These are phyloP conservation scores for Xylaria sp. DNA, from an alignment of 2,329 filamentous ascomycete genomes.

Conservation along the genomic window DNA sequence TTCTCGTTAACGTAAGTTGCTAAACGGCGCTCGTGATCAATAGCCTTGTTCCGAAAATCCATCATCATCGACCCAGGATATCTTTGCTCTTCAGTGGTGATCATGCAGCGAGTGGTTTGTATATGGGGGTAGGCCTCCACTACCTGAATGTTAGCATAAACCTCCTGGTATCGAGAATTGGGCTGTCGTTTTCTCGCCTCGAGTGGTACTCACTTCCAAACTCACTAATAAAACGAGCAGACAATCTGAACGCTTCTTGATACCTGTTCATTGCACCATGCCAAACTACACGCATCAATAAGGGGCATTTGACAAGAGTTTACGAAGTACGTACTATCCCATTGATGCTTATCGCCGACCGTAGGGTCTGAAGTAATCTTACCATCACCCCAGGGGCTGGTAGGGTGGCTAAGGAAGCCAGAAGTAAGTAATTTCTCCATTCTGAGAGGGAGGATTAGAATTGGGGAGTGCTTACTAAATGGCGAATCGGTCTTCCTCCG, in stretches of 20 bases:
- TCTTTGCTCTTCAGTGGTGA: slow-evolving; percentile 59
- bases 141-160: slow-evolving; percentile 9
- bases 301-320: not conserved
- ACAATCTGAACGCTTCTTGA: slow-evolving; percentile 72
- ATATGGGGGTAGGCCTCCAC: slow-evolving; percentile 79
- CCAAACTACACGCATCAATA: slow-evolving; percentile 59
- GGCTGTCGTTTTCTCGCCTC: not conserved
- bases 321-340: slow-evolving; percentile 60
- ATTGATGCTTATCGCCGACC: slow-evolving; percentile 80
- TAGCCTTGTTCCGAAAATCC: slow-evolving; percentile 84
- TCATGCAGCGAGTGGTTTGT: slow-evolving; percentile 70
- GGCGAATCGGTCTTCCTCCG: slow-evolving; percentile 64
- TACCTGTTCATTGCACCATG: slow-evolving; percentile 79
- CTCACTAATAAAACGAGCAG: slow-evolving; percentile 79
- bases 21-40: slow-evolving; percentile 74
- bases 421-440: not conserved
- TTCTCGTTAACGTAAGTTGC: slow-evolving; percentile 80
- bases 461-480: slow-evolving; percentile 52
- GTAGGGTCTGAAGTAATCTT: slow-evolving; percentile 69
- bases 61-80: slow-evolving; percentile 72
- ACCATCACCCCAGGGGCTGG: slow-evolving; percentile 74
- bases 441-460: not conserved
- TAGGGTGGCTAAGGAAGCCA: slow-evolving; percentile 58
- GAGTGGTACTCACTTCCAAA: slow-evolving; percentile 62
- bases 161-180: not conserved